Evolutionary conservation across 2,329 filamentous ascomycete genomes (phyloP).

Genomic region (Massarina eburnea): DNA sequence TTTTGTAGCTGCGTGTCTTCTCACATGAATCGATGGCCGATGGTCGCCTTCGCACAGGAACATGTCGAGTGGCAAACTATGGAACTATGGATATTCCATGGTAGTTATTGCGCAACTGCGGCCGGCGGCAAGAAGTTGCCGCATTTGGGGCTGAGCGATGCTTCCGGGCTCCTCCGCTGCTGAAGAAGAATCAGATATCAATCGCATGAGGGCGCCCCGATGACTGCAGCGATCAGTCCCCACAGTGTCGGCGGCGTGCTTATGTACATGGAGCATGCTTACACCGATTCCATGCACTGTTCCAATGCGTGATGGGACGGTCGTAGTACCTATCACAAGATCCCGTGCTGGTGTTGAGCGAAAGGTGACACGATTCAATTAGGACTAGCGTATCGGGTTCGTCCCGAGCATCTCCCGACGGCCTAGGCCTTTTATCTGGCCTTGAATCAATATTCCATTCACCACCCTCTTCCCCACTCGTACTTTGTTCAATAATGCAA

Average conservation of each 20-base stretch:
- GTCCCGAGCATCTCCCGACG: neutral
- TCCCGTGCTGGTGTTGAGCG: no score
- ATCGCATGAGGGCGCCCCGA: neutral
- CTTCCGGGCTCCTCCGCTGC: conserved; percentile 8
- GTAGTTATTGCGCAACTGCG: neutral
- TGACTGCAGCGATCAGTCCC: neutral
- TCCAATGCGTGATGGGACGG: no score
- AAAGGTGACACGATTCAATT: neutral
- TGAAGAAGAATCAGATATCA: neutral
- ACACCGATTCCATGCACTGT: neutral
- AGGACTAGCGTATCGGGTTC: neutral
- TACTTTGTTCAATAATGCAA: neutral
- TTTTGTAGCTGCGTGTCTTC: neutral
- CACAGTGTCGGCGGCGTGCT: neutral
- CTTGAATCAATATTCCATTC: no score
- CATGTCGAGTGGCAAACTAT: neutral
- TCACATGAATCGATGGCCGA: neutral
- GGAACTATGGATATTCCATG: neutral
- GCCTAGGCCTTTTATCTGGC: no score
- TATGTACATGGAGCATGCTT: neutral
- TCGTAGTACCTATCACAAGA: no score
- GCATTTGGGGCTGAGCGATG: neutral
- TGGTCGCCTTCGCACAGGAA: neutral
- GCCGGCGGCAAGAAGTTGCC: neutral
- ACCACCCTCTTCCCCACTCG: neutral